Conservation (phyloP, 2,329 filamentous ascomycete genomes). For the Arachnomyces sp. region DNA sequence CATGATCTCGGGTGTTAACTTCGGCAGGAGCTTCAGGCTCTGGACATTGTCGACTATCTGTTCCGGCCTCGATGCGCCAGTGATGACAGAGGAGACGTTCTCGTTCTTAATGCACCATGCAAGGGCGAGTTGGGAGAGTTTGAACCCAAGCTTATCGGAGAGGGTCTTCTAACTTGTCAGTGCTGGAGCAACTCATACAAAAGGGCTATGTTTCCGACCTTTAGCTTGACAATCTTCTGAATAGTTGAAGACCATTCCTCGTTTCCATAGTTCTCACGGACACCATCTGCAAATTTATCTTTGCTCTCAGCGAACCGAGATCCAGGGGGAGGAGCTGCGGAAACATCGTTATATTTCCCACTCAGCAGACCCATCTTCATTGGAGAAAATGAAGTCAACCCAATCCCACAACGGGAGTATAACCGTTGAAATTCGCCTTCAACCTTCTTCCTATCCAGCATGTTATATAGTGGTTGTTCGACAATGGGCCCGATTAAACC, state of each 20-base stretch:
- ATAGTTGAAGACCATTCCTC: conserved; percentile 25
- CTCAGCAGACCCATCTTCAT: conserved; percentile 54
- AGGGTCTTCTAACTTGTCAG: conserved; percentile 46
- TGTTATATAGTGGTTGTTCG: conserved; percentile 61
- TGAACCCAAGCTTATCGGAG: conserved; percentile 56
- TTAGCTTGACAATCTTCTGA: conserved; percentile 17
- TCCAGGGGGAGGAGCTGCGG: conserved; percentile 46
- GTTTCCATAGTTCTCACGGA: conserved; percentile 34
- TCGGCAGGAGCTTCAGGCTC: conserved; percentile 36
- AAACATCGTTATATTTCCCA: conserved; percentile 55
- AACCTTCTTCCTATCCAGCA: conserved; percentile 54
- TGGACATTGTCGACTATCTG: conserved; percentile 35
- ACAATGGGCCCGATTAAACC: conserved; percentile 55
- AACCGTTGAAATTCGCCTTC: conserved; percentile 55
- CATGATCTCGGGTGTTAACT: conserved; percentile 37
- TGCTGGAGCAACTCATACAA: conserved; percentile 13
- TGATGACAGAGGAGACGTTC: conserved; percentile 47
- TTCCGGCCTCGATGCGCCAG: conserved; percentile 39
- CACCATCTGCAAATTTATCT: conserved; percentile 46
- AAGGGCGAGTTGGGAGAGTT: conserved; percentile 46
- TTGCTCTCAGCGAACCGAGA: conserved; percentile 49
- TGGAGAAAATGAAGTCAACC: conserved; percentile 56
- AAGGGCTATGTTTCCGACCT: conserved; percentile 2
- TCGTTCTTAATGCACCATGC: conserved; percentile 50
- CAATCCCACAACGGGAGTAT: conserved; percentile 52